Evolutionary conservation across 352 stramenopile genomes (phyloP), one percentile per base, ranked within the genome.

Genomic region (Peronospora destructor): DNA sequence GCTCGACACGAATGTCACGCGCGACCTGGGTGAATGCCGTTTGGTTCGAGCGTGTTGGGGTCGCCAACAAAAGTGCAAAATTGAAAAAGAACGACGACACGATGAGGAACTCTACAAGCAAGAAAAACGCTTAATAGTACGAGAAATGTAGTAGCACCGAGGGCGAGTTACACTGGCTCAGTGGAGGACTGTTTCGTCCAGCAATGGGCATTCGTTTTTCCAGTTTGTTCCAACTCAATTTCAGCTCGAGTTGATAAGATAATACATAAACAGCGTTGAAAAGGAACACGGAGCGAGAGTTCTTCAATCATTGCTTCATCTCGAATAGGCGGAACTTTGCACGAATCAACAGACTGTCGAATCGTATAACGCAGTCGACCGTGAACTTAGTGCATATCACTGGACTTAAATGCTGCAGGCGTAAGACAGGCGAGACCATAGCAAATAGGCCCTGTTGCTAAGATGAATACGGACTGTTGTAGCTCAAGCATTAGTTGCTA

Each of bases 71-170:
- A 17, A 10, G 11, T 43, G 12, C 33, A 13, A 7, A 48, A 16
- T 44, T 21, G 38, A 37, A 28, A 26, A 10, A 23, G 41, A 23
- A 26, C 32, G 6, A 45, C n/a, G 33, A 36, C 30, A 33, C 43
- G 36, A 53, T 56, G 59, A 68, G 55, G 46, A 59, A 49, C 35
- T 43, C 42, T 10, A 19, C 21, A 23, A 52, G 30, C 33, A 40
- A 16, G 50, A 29, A 59, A 63, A 69, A 69, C 51, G 61, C 46
- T 62, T 56, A 69, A 66, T 66, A 50, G 49, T 16, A 40, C 40
- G 55, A 36, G 36, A 37, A 56, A 60, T 32, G 50, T 54, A 40
- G 41, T 53, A 47, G 56, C 40, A 19, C 17, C 7, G 28, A 29
- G 36, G 25, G 23, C 8, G 29, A 58, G 57, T 59, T 59, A 54